These are phyloP conservation scores for Polychytrium aggregatum DNA, from an alignment of 192 early-diverging fungal genomes.

Conservation along the genomic window DNA sequence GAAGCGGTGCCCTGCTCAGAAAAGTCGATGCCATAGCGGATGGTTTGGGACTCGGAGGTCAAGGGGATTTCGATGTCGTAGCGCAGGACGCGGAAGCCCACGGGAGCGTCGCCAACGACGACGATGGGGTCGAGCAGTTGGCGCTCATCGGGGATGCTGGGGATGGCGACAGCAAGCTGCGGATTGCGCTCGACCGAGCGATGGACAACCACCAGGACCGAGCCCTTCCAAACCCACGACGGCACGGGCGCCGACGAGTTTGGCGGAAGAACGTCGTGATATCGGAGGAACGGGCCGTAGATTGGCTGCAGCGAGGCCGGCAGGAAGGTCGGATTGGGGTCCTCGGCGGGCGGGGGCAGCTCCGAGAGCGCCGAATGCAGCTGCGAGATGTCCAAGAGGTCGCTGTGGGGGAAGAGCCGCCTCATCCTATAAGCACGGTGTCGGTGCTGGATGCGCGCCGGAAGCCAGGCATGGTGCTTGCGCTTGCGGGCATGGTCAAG, in stretches of 20 bases:
- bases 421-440: too few relatives aligned
- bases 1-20: not conserved
- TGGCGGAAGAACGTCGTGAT: not conserved
- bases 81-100: constrained; percentile 4
- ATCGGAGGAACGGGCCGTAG: constrained; percentile 7
- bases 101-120: constrained; percentile 1
- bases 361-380: too few relatives aligned
- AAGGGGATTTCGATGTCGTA: constrained; percentile 4
- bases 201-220: constrained; percentile 4
- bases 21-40: constrained; percentile 5
- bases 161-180: not conserved
- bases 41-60: constrained; percentile 3
- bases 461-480: too few relatives aligned
- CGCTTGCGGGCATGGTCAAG: too few relatives aligned
- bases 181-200: not conserved
- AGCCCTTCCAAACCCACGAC: not conserved
- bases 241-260: too few relatives aligned
- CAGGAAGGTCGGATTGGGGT: too few relatives aligned
- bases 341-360: too few relatives aligned
- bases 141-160: not conserved
- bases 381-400: too few relatives aligned
- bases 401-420: too few relatives aligned
- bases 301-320: not conserved
- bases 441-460: too few relatives aligned
- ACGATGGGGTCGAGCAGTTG: not conserved